Evolutionary conservation across 805 yeast genomes (phyloP), one percentile per base, ranked within the genome.

Genomic region (Metschnikowia noctiluminum): DNA sequence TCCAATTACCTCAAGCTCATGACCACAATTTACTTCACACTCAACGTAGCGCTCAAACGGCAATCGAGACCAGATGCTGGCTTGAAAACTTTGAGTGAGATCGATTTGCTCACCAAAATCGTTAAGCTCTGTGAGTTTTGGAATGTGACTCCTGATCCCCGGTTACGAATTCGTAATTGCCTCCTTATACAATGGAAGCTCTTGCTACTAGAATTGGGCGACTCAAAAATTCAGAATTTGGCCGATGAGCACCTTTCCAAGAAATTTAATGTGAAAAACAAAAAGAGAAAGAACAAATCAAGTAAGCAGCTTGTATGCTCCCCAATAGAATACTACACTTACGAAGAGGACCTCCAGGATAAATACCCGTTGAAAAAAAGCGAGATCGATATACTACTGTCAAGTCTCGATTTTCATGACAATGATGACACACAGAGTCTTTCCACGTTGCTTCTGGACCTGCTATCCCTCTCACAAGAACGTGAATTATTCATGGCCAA

Each of bases 271-370:
- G 62, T 69, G 26, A 55, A 53, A 40, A 63, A 53, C 50, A 65
- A 52, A 42, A 57, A 44, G 28, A 64, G 53, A 30, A 61, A 55
- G 28, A 59, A 52, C 30, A 36, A 59, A 28, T 45, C 52, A 6
- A 54, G 69, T 36, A 63, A 57, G 41, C 62, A 61, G 43, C 67
- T 77, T 42, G 66, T 74, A 0, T 84, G 91, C 9, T 83, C 96
- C 0, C 96, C 96, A 0, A 65, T 88, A n/a, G 96, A 91, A 55
- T 92, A 88, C 61, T 84, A 82, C 59, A 81, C 87, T 7, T 90
- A 87, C 60, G 74, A 89, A 52, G 87, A 87, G 45, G 95, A 89
- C 51, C 63, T 91, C 2, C 64, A 74, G 4, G 78, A 89, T 10
- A 77, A 96, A 52, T 92, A 82, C 61, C 97, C 99, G 0, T 69